phyloP scores from a whole-genome alignment of 2,329 filamentous ascomycete species.

The Ceratocystiopsis sp. region DNA sequence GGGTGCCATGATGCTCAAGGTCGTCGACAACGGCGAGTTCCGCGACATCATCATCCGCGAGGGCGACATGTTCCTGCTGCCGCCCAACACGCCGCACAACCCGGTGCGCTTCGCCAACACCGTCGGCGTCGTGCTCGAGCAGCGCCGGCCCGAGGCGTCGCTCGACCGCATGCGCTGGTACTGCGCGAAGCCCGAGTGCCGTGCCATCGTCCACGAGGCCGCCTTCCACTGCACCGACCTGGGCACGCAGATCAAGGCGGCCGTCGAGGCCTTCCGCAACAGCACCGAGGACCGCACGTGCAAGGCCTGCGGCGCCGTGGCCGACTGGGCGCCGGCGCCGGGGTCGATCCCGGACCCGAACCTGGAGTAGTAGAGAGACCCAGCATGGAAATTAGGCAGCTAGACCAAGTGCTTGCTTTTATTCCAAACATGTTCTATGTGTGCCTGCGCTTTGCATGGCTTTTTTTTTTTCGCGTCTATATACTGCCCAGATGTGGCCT shows the following conservation, averaged over 20 bases:
- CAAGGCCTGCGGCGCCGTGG: constrained; percentile 52
- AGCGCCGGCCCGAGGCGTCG: constrained; percentile 51
- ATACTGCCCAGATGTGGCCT: neutral
- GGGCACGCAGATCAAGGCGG: constrained; percentile 85
- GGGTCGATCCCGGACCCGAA: constrained; percentile 45
- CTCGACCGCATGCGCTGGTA: constrained; percentile 70
- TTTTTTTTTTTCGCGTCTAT: neutral
- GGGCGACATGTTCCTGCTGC: constrained; percentile 85
- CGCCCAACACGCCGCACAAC: constrained; percentile 89
- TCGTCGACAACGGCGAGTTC: constrained; percentile 58
- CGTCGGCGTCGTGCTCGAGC: constrained; percentile 86
- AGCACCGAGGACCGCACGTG: constrained; percentile 56
- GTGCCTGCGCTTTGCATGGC: too few species aligned
- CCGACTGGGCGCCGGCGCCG: constrained; percentile 38
- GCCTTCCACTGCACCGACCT: constrained; percentile 78
- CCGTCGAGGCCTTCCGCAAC: constrained; percentile 64
- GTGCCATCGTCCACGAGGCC: constrained; percentile 64
- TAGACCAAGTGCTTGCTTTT: neutral
- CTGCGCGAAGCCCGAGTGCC: constrained; percentile 44
- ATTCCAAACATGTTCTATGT: too few species aligned
- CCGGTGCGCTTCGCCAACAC: constrained; percentile 86
- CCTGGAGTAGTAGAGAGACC: neutral
- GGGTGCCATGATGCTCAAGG: constrained; percentile 85
- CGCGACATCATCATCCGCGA: constrained; percentile 79
- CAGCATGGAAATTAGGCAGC: neutral